Base-by-base conservation (phyloP, 2,329 filamentous ascomycete genomes). In the Cylindrodendrum hubeiense region DNA sequence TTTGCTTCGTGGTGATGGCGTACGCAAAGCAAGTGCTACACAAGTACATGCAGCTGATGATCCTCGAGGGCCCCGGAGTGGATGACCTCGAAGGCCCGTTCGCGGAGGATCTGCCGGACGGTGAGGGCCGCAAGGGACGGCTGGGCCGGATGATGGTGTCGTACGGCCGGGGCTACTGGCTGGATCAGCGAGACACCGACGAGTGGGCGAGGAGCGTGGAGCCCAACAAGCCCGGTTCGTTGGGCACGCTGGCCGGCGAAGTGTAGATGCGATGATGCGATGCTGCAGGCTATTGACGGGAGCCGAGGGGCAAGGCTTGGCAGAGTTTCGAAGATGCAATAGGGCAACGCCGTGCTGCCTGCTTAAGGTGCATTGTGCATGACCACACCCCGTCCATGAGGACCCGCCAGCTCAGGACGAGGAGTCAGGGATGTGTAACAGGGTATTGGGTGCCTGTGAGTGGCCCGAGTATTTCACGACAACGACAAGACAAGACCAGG, bases 1-100 rank as follows among this genome's bases (percentile, higher is more conserved):
- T 97, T 73, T 89, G 92, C 71, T 83, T 97, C 39, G 87, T 98
- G 58, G 89, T 97, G 78, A 90, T 97, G 80, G 90, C 93, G 7
- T 96, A 93, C 78, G 93, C 95, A 4, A 89, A 93, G 67, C 88
- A 91, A 76, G 91, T 93, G 15, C 81, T 98, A 53, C 87, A 92
- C 64, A 90, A 90, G 71, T 89, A 93, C 77, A 79, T 81, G 76
- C 79, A 81, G 60, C 61, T 80, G 47, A 77, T 80, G 75, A 78
- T 80, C 44, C 85, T 91, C 53, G 86, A 88, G 56, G 79, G 80
- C 55, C 74, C 82, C 63, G 78, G 79, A 39, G 77, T 80, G 26
- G 82, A 86, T 61, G 81, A 84, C 56, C 80, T 85, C 56, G 85
- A 87, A 34, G 93, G 81, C 84, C 93, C 84, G 0, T 97, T 97